phyloP scores from a whole-genome alignment of 306 rosid species.

The Prunus campanulata region DNA sequence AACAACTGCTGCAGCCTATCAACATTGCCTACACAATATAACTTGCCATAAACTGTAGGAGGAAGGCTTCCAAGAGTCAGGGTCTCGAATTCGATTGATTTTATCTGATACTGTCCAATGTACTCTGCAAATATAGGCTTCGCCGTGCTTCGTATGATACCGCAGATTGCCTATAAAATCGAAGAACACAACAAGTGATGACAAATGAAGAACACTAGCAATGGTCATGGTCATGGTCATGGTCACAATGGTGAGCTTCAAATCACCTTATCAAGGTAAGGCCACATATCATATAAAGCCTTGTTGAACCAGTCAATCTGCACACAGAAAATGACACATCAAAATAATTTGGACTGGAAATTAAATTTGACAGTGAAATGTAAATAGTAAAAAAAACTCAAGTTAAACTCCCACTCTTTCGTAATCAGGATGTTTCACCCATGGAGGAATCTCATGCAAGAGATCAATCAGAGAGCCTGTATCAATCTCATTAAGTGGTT shows the following conservation, averaged over 20 bases:
- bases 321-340: neutral
- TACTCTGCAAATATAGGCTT: constrained; percentile 23
- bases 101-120: constrained; percentile 17
- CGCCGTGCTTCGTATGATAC: constrained; percentile 8
- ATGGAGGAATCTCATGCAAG: constrained; percentile 28
- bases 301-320: constrained; percentile 40
- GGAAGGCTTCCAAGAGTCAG: constrained; percentile 32
- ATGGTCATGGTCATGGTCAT: neutral
- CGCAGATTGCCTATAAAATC: constrained; percentile 20
- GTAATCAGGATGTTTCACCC: constrained; percentile 38
- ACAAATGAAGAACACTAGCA: neutral
- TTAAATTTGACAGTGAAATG: neutral
- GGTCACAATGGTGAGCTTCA: neutral
- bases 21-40: too few species aligned
- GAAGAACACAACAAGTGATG: neutral
- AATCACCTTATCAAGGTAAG: constrained; percentile 34
- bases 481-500: constrained; percentile 20
- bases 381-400: neutral
- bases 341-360: neutral
- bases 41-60: constrained; percentile 23
- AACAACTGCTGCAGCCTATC: too few species aligned
- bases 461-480: constrained; percentile 17
- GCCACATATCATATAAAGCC: constrained; percentile 29
- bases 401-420: constrained; percentile 23
- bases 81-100: constrained; percentile 22